phyloP scores from a whole-genome alignment of 768 basidiomycete species.

The Favolaschia claudopus region DNA sequence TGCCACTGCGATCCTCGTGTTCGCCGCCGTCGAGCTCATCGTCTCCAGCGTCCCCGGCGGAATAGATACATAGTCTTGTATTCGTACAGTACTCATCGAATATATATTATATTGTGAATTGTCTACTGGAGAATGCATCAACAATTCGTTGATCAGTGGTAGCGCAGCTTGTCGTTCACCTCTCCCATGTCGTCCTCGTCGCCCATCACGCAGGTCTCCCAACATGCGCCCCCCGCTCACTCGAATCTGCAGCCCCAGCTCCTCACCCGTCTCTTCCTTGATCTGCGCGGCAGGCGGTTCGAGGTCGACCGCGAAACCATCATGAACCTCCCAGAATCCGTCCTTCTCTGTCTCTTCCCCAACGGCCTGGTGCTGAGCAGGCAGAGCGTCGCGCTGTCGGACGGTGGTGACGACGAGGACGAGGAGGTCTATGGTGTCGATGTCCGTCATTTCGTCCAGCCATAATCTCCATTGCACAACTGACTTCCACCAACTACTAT shows the following conservation, averaged over 20 bases:
- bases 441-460: conserved; percentile 56
- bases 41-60: no score
- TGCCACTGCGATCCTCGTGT: neutral
- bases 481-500: neutral
- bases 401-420: conserved; percentile 80
- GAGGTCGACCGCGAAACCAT: conserved; percentile 96
- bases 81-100: no score
- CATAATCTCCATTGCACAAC: neutral
- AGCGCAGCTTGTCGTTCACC: conserved; percentile 19
- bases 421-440: conserved; percentile 97
- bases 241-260: conserved; percentile 85
- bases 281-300: conserved; percentile 90
- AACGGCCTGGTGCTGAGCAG: conserved; percentile 95
- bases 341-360: conserved; percentile 94
- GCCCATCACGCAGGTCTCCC: conserved; percentile 68
- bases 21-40: no score
- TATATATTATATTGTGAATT: no score
- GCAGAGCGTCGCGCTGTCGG: conserved; percentile 78
- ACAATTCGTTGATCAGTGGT: neutral
- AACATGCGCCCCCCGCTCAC: conserved; percentile 69
- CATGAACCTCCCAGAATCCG: conserved; percentile 98
- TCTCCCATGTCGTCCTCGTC: conserved; percentile 54
- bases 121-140: neutral
- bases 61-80: no score
- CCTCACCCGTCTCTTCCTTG: conserved; percentile 87